Conservation (phyloP, 345 rosid genomes). For the Acer saccharum region DNA sequence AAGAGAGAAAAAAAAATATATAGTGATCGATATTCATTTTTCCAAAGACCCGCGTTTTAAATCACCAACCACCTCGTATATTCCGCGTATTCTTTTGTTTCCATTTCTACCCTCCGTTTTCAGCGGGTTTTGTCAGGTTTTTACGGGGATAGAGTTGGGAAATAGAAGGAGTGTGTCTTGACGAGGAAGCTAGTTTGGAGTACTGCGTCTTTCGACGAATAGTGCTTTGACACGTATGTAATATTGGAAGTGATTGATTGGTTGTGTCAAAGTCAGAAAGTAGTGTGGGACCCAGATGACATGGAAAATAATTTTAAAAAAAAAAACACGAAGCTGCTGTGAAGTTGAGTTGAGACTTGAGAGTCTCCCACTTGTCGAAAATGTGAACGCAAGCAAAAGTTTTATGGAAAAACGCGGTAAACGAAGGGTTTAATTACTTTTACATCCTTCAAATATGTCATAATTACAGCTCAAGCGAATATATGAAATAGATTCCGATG, state of each 20-base stretch:
- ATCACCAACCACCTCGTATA: background rate
- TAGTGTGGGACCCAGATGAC: background rate
- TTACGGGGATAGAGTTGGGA: background rate
- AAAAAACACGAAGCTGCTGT: background rate
- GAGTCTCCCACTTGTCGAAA: background rate
- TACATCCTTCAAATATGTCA: background rate
- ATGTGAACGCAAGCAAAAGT: background rate
- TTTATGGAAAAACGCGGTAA: background rate
- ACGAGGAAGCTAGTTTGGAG: background rate
- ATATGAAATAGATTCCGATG: too few relatives aligned
- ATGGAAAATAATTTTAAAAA: too few relatives aligned
- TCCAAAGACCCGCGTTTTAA: background rate
- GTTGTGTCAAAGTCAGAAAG: too few relatives aligned
- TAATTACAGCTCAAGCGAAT: background rate
- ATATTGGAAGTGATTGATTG: too few relatives aligned
- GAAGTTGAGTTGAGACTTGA: background rate
- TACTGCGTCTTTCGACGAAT: background rate
- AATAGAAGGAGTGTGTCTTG: background rate
- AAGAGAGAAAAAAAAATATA: background rate
- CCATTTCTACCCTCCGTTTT: background rate
- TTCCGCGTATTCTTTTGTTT: conserved; percentile 8
- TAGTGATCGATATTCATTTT: background rate
- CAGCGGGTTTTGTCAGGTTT: background rate
- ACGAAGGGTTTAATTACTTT: background rate
- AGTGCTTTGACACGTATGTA: background rate